Evolutionary conservation across 495 filamentous ascomycete genomes (phyloP), one percentile per base, ranked within the genome.

Genomic region (Aeminium ludgeri): DNA sequence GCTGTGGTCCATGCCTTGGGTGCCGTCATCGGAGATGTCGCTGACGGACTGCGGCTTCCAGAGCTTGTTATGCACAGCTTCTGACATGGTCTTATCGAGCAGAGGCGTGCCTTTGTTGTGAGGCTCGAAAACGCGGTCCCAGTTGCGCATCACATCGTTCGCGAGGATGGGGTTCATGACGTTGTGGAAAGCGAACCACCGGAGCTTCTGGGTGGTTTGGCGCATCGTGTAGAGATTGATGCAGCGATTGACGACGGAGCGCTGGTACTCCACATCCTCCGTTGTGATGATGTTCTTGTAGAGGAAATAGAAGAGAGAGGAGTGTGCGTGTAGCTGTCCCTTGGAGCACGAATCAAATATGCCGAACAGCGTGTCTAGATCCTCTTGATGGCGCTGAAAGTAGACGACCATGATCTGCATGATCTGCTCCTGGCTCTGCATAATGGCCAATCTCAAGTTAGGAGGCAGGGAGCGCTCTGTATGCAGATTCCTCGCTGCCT

Each of bases 151-250:
- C 34, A 93, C 79, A 59, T 99, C 91, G 85, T 91, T 94, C 2
- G 89, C 87, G 34, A 99, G 73, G 31, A 96, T 91, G 0, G 91
- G 89, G 54, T 99, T 99, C 37, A 96, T 82, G 18, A 99, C 66
- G 50, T 93, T 72, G 46, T 80, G 82, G 52, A 96, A 84, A 7
- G 85, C 71, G 56, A 93, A 99, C 20, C 84, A 86, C 58, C 96
- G 96, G 30, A 78, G 81, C 64, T 78, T 82, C 56, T 95, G 86
- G 0, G 78, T 73, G 10, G 80, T 78, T 34, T 65, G 71, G 38
- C 20, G 30, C 16, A 11, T 27, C 20, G 82, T 76, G 55, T 94
- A 97, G 1, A 91, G 66, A 33, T 95, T 86, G 25, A 96, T 72
- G 51, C 83, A 92, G 30, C 82, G 74, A 55, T 85, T 74, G 15